Percentiles rank a stretch among this genome's conserved stretches.
Evolutionary conservation across 345 rosid genomes (phyloP).

Genomic region (Salix brachista): DNA sequence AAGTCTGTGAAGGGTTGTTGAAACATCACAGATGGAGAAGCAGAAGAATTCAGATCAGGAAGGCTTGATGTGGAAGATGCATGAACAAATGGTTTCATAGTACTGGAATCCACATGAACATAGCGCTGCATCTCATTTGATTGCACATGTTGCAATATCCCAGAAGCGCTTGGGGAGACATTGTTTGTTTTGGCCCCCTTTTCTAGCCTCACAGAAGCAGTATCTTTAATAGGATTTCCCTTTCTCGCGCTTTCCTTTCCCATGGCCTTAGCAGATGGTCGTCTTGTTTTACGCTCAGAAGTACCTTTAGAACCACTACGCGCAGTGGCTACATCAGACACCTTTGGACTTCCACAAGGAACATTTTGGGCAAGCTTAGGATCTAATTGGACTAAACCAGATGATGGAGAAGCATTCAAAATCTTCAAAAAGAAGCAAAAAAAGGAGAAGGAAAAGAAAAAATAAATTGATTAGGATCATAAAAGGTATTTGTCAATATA

Average conservation of each 20-base stretch:
- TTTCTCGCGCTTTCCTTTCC: slow-evolving; percentile 59
- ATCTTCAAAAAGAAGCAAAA: slow-evolving; percentile 37
- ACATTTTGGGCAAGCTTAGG: slow-evolving; percentile 34
- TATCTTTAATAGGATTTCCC: slow-evolving; percentile 44
- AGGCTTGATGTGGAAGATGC: slow-evolving; percentile 46
- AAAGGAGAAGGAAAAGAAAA: neutral
- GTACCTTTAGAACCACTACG: slow-evolving; percentile 45
- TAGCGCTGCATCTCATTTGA: slow-evolving; percentile 55
- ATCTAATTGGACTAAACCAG: slow-evolving; percentile 42
- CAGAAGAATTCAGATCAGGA: slow-evolving; percentile 65
- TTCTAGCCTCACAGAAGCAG: slow-evolving; percentile 40
- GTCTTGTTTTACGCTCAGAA: slow-evolving; percentile 69
- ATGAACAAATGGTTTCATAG: slow-evolving; percentile 46
- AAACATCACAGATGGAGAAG: slow-evolving; percentile 47
- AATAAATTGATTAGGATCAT: slow-evolving; percentile 3
- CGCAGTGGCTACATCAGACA: slow-evolving; percentile 26
- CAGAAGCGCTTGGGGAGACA: slow-evolving; percentile 41
- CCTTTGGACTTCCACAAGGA: slow-evolving; percentile 37
- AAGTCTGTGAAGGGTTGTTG: slow-evolving; percentile 91
- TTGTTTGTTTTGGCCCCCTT: slow-evolving; percentile 45
- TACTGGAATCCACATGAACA: slow-evolving; percentile 43
- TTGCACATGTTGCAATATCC: slow-evolving; percentile 43
- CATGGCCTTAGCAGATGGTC: slow-evolving; percentile 52
- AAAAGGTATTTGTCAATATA: neutral
- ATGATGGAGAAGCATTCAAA: slow-evolving; percentile 51